Evolutionary conservation across 768 basidiomycete species (phyloP).

Genomic region (Termitomyces heimii): DNA sequence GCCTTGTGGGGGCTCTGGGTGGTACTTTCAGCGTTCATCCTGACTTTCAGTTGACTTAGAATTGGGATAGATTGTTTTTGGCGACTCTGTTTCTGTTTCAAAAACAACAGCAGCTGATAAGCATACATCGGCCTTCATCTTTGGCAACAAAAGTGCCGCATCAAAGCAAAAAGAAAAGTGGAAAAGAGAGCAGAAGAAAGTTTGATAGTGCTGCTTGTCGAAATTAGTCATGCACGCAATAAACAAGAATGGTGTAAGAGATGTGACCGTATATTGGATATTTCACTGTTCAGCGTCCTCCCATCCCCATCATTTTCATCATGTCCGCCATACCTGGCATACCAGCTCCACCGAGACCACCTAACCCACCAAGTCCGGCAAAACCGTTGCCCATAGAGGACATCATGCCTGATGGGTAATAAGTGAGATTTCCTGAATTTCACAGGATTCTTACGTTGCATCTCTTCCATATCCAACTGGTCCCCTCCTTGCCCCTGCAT

Average conservation of each 20-base stretch:
- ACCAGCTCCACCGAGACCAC: conserved; percentile 48
- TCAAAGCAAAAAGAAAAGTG: conserved; percentile 55
- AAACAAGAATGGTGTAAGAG: not conserved
- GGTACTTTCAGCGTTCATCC: conserved; percentile 34
- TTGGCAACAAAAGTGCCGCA: conserved; percentile 67
- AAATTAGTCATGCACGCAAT: not conserved
- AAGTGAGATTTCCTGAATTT: not conserved
- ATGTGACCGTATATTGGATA: not conserved
- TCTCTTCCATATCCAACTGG: conserved; percentile 88
- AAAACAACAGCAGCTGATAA: conserved; percentile 80
- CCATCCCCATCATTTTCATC: conserved; percentile 89
- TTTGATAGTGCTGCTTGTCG: conserved; percentile 3
- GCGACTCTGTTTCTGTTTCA: conserved; percentile 48
- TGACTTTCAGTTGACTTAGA: not conserved
- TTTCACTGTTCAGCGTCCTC: conserved; percentile 33
- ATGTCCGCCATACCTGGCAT: conserved; percentile 72
- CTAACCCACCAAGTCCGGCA: conserved; percentile 52
- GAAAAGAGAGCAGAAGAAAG: conserved; percentile 34
- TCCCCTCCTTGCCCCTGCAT: conserved; percentile 93
- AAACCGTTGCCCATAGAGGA: conserved; percentile 73
- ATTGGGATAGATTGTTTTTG: conserved; percentile 49
- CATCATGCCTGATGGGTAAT: conserved; percentile 66
- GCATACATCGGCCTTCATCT: conserved; percentile 72
- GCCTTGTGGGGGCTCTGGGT: conserved; percentile 69
- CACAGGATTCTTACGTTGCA: conserved; percentile 62